Evolutionary conservation across 768 basidiomycete genomes (phyloP).

Genomic region (Phlebiopsis gigantea): DNA sequence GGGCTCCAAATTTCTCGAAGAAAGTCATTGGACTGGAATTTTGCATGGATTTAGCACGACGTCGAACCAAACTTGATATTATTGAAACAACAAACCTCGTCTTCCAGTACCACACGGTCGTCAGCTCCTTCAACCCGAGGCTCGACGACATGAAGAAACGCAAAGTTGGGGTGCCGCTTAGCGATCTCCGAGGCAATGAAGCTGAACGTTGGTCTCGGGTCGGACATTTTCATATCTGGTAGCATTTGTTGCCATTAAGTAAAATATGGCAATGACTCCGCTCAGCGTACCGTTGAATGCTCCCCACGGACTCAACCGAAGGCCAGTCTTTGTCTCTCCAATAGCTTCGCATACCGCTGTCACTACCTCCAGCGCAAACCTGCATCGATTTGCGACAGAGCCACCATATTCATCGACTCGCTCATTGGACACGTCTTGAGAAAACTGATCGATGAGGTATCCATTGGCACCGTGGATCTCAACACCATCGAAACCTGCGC

Average conservation of each 20-base stretch:
- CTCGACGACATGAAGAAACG: constrained; percentile 34
- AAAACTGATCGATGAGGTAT: constrained; percentile 36
- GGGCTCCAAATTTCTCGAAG: constrained; percentile 21
- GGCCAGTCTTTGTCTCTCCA: constrained; percentile 15
- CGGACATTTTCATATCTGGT: constrained; percentile 42
- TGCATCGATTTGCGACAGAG: constrained; percentile 37
- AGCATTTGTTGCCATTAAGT: not conserved
- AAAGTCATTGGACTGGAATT: constrained; percentile 17
- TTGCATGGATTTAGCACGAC: not conserved
- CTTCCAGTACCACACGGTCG: constrained; percentile 2
- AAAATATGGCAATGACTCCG: not conserved
- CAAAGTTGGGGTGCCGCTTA: constrained; percentile 33
- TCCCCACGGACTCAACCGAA: constrained; percentile 35
- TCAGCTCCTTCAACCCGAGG: constrained; percentile 13
- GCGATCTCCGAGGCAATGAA: constrained; percentile 41
- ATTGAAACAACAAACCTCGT: constrained; percentile 12
- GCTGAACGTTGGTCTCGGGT: constrained; percentile 51
- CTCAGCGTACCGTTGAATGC: constrained; percentile 13
- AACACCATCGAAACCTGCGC: constrained; percentile 27
- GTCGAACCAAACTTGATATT: too few relatives aligned
- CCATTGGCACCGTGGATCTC: constrained; percentile 26
- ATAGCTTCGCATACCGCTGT: constrained; percentile 34
- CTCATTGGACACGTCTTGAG: constrained; percentile 34
- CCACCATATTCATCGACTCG: constrained; percentile 48
- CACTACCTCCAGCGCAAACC: constrained; percentile 42